These are phyloP conservation scores for Cryptococcus floricola DNA, from an alignment of 1,284 basidiomycete genomes.

Conservation along the genomic window DNA sequence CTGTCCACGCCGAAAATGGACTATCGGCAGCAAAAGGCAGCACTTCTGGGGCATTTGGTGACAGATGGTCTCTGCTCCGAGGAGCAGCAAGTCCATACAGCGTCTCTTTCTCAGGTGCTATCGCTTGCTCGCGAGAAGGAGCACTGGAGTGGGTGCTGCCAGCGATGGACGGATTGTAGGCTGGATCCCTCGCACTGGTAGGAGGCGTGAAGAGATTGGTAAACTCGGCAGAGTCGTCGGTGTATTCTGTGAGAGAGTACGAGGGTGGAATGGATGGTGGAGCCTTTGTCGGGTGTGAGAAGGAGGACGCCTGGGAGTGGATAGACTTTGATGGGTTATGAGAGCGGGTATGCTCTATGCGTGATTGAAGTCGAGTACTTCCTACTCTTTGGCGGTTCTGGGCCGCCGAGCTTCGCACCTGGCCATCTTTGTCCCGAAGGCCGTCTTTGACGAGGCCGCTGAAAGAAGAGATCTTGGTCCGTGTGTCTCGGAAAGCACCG, in stretches of 20 bases:
- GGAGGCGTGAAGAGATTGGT: slow-evolving; percentile 17
- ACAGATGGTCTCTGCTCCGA: slow-evolving; percentile 11
- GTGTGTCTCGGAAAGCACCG: slow-evolving; percentile 6
- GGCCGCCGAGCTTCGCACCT: neutral
- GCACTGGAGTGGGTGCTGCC: slow-evolving; percentile 3
- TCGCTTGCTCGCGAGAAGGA: slow-evolving; percentile 18
- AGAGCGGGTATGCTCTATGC: neutral
- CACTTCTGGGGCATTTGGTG: slow-evolving; percentile 24
- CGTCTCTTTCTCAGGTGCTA: slow-evolving; percentile 12
- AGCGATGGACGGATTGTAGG: slow-evolving; percentile 9
- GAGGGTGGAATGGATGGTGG: neutral
- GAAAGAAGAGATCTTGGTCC: slow-evolving; percentile 9
- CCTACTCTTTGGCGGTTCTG: neutral
- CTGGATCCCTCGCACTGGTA: neutral
- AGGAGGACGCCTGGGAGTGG: neutral
- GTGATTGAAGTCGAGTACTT: neutral
- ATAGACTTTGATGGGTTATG: neutral
- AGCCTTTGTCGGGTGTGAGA: neutral
- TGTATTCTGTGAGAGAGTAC: slow-evolving; percentile 2
- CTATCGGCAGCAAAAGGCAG: slow-evolving; percentile 20
- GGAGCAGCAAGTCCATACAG: neutral
- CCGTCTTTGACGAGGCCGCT: slow-evolving; percentile 6
- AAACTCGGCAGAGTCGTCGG: slow-evolving; percentile 13
- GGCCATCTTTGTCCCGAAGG: neutral
- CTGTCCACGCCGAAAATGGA: slow-evolving; percentile 27